Conservation (phyloP, 108 stramenopile genomes). For the Aurantiochytrium sp. region DNA sequence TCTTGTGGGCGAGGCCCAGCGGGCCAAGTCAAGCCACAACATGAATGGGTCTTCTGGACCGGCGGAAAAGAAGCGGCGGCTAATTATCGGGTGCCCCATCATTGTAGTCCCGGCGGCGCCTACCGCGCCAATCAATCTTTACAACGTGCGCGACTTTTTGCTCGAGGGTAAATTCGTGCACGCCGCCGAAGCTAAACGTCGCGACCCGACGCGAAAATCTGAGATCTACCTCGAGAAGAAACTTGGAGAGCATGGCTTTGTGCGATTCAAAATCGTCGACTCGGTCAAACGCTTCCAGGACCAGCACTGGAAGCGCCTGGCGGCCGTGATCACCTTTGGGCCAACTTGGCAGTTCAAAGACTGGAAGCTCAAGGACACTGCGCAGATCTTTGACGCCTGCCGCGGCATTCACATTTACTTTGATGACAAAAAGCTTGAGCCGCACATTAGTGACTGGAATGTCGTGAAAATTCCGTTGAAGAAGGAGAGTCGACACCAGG, state of each 20-base stretch:
- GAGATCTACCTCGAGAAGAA: slow-evolving; percentile 33
- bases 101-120: slow-evolving; percentile 88
- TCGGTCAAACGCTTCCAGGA: slow-evolving; percentile 50
- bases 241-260: slow-evolving; percentile 7
- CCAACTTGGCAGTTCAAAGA: slow-evolving; percentile 94
- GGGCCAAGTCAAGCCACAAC: not conserved
- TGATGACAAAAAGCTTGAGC: slow-evolving; percentile 23
- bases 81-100: slow-evolving; percentile 49
- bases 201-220: not conserved
- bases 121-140: slow-evolving; percentile 71
- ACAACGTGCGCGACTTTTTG: slow-evolving; percentile 81
- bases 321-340: slow-evolving; percentile 82
- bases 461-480: slow-evolving; percentile 19
- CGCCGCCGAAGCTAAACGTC: slow-evolving; percentile 37
- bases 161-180: slow-evolving; percentile 63
- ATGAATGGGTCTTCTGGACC: not conserved
- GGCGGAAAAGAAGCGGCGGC: not conserved
- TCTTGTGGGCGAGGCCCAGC: not conserved
- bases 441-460: slow-evolving; percentile 22
- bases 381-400: slow-evolving; percentile 35
- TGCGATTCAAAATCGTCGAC: slow-evolving; percentile 77
- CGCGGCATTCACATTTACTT: slow-evolving; percentile 38
- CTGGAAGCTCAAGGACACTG: slow-evolving; percentile 51
- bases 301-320: slow-evolving; percentile 82
- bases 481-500: not conserved